Evolutionary conservation across 352 stramenopile genomes (phyloP).

Genomic region (Aphanomyces euteiches): DNA sequence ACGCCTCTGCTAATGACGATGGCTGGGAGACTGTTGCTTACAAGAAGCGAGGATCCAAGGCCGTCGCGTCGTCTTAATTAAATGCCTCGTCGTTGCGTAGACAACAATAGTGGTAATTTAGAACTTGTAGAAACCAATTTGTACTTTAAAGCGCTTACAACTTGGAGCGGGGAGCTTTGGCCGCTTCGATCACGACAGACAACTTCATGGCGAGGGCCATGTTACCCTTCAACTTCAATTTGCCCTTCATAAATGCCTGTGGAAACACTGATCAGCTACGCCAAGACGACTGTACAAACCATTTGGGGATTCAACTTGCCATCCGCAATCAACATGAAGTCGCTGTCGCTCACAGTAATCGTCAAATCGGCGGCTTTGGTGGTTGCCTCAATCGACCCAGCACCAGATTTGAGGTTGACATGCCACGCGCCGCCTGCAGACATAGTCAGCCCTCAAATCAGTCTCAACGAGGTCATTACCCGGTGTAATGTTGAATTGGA

Average conservation of each 20-base stretch:
- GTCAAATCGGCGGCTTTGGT: conserved; percentile 75
- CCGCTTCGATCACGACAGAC: conserved; percentile 87
- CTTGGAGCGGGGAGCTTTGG: conserved; percentile 71
- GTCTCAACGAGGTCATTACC: conserved; percentile 40
- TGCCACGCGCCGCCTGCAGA: conserved; percentile 41
- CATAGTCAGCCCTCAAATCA: background rate
- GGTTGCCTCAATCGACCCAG: conserved; percentile 50
- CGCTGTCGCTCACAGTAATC: conserved; percentile 64
- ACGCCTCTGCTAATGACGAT: conserved; percentile 40
- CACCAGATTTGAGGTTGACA: conserved; percentile 68
- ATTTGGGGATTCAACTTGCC: conserved; percentile 89
- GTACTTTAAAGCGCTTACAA: conserved; percentile 7
- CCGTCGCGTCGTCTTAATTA: conserved; percentile 15
- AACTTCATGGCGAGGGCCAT: conserved; percentile 95
- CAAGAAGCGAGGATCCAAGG: conserved; percentile 45
- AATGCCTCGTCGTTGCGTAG: background rate
- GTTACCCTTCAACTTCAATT: conserved; percentile 94
- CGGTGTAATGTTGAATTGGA: conserved; percentile 72
- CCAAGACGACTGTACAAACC: background rate
- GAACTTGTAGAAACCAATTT: background rate
- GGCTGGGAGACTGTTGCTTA: conserved; percentile 73
- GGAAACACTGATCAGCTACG: conserved; percentile 21
- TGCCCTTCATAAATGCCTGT: conserved; percentile 94
- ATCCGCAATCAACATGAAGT: conserved; percentile 76
- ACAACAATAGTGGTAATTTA: conserved; percentile 8